Conservation (phyloP, 495 filamentous ascomycete genomes). For the Aspergillus cristatus region DNA sequence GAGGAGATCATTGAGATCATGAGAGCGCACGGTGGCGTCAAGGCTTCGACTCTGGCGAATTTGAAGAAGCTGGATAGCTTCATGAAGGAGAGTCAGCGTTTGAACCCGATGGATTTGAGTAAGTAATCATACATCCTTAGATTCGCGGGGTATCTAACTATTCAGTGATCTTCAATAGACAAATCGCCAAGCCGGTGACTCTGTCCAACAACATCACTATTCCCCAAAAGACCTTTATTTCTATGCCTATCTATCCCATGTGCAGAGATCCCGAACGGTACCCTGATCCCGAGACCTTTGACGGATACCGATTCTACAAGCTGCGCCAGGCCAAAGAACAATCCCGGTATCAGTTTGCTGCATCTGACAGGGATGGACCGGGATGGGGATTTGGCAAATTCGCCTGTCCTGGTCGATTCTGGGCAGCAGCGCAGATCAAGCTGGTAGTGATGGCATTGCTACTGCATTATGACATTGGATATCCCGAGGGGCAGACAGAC, state of each 20-base stretch:
- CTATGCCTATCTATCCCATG: neutral
- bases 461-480: conserved; percentile 21
- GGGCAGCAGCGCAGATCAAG: conserved; percentile 41
- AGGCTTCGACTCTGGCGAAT: neutral
- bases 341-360: conserved; percentile 2
- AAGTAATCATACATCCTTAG: neutral
- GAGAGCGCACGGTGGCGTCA: neutral
- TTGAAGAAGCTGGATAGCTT: conserved; percentile 29
- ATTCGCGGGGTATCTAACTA: no score
- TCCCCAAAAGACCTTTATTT: neutral
- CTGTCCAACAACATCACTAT: neutral
- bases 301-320: conserved; percentile 23
- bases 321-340: conserved; percentile 22
- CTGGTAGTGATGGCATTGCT: conserved; percentile 31
- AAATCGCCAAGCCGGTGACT: neutral
- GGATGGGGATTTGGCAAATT: conserved; percentile 20
- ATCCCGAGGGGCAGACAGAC: neutral
- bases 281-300: conserved; percentile 22
- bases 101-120: conserved; percentile 18
- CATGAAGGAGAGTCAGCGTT: conserved; percentile 35
- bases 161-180: neutral
- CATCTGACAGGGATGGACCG: neutral
- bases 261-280: conserved; percentile 19
- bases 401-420: conserved; percentile 42
- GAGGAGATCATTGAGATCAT: conserved; percentile 6